A percentile compares a stretch with the other conserved stretches of the same genome.
These are phyloP conservation scores for Colletotrichum endophyticum DNA, from an alignment of 2,329 filamentous ascomycete genomes.

Conservation along the genomic window DNA sequence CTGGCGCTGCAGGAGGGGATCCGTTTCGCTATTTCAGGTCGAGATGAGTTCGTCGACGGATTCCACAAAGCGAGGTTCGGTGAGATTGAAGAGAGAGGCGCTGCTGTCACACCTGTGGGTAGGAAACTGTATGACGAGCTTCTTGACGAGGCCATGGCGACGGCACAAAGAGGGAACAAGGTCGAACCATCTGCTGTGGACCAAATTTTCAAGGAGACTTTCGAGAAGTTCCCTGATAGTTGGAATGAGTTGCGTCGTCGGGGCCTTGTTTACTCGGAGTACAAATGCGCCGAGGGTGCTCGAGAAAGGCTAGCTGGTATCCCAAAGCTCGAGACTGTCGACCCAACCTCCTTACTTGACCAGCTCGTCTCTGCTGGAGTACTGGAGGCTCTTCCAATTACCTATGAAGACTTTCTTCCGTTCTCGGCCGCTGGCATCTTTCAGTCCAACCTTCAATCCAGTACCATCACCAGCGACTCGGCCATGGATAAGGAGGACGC, in stretches of 20 bases:
- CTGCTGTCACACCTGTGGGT: slow-evolving; percentile 50
- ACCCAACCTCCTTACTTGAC: slow-evolving; percentile 23
- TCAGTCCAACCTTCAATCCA: slow-evolving; percentile 42
- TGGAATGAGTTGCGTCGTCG: slow-evolving; percentile 38
- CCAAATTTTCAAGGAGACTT: slow-evolving; percentile 29
- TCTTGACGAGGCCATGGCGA: slow-evolving; percentile 33
- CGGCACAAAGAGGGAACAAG: background rate
- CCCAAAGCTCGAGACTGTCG: rapidly evolving
- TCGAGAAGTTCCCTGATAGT: slow-evolving; percentile 45
- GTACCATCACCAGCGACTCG: background rate
- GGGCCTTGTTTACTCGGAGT: slow-evolving; percentile 44
- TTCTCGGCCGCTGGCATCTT: slow-evolving; percentile 59
- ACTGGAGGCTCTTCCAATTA: slow-evolving; percentile 46
- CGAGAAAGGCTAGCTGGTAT: background rate
- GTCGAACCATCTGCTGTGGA: slow-evolving; percentile 9
- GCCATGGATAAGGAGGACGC: background rate
- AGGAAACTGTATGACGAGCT: slow-evolving; percentile 50
- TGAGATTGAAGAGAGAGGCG: slow-evolving; percentile 58
- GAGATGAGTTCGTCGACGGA: slow-evolving; percentile 27
- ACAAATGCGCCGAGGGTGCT: slow-evolving; percentile 21
- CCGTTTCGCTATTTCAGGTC: slow-evolving; percentile 33
- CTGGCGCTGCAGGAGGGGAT: slow-evolving; percentile 53
- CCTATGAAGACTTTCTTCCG: slow-evolving; percentile 60
- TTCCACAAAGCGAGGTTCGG: slow-evolving; percentile 56
- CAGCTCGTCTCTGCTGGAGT: slow-evolving; percentile 34